phyloP scores from a whole-genome alignment of 2,329 filamentous ascomycete species.

The Cercospora canescens region DNA sequence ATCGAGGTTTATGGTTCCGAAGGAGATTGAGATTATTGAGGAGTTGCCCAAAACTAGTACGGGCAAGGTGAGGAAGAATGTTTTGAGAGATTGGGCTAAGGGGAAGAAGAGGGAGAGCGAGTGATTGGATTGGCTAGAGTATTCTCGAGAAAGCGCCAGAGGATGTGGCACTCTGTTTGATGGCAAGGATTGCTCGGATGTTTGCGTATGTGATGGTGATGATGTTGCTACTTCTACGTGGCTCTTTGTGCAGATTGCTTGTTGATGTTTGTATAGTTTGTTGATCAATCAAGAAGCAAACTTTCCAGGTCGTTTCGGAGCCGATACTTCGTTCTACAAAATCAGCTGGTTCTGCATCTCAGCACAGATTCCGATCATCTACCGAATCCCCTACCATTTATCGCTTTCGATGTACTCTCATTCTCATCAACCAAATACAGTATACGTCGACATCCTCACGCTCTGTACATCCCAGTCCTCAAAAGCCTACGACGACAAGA shows the following conservation, averaged over 20 bases:
- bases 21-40: slow-evolving; percentile 72
- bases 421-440: not conserved
- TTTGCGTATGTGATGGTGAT: not conserved
- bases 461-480: too few relatives aligned
- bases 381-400: too few relatives aligned
- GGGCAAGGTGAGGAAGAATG: slow-evolving; percentile 95
- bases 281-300: not conserved
- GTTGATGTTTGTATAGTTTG: not conserved
- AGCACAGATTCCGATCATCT: not conserved
- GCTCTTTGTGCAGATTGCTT: not conserved
- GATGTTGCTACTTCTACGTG: not conserved
- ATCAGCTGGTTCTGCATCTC: not conserved
- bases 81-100: slow-evolving; percentile 82
- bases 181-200: not conserved
- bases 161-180: not conserved
- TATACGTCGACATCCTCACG: too few relatives aligned
- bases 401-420: too few relatives aligned
- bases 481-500: too few relatives aligned
- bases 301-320: not conserved
- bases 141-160: not conserved
- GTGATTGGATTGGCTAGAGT: not conserved
- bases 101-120: slow-evolving; percentile 35
- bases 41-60: slow-evolving; percentile 97
- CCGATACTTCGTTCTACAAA: not conserved
- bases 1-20: slow-evolving; percentile 83